Evolutionary conservation across 179 eudicot genomes (phyloP), one percentile per base, ranked within the genome.

Genomic region (Gypsophila paniculata): DNA sequence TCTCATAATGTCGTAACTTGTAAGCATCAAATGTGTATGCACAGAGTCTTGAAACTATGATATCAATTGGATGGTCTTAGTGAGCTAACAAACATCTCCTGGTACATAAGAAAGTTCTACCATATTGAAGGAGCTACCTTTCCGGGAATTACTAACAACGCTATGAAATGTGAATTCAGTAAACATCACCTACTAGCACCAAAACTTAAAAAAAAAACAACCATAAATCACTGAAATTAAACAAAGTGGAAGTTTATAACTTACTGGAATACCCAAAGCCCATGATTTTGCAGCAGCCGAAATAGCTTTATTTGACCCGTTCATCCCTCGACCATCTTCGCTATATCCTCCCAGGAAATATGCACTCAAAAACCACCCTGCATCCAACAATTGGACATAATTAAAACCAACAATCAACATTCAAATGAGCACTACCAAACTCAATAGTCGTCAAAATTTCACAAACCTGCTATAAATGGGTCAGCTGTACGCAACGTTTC

Each of bases 341-440:
- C 87, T 75, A 57, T 78, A 94, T 34, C 99, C 99, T 46, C 99
- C 97, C 29, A 94, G 91, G 73, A 94, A 94, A 77, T 94, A 91
- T 25, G 99, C 96, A 78, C 97, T 77, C 71, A 91, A 77, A 78
- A 91, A 87, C 97, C 99, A 94, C 29, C 99, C 99, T 94, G 78
- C 82, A 79, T 26, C 59, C 53, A 81, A n/a, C 46, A 52, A 6
- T 19, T 52, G 42, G 23, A 62, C 38, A 26, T 46, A 39, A 26
- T 42, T 23, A 22, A 65, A 72, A 7, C 39, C 3, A 61, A 23
- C 46, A 12, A 3, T 14, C 59, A 48, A 26, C 57, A 25, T 34
- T 51, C 19, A 72, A 59, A 62, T 15, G 13, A 55, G 44, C 15
- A 49, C 2, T 17, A 49, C 61, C 38, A 6, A 22, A 69, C 21